Evolutionary conservation across 2,329 filamentous ascomycete genomes (phyloP), one percentile per base, ranked within the genome.

Genomic region (Cladophialophora chaetospira): DNA sequence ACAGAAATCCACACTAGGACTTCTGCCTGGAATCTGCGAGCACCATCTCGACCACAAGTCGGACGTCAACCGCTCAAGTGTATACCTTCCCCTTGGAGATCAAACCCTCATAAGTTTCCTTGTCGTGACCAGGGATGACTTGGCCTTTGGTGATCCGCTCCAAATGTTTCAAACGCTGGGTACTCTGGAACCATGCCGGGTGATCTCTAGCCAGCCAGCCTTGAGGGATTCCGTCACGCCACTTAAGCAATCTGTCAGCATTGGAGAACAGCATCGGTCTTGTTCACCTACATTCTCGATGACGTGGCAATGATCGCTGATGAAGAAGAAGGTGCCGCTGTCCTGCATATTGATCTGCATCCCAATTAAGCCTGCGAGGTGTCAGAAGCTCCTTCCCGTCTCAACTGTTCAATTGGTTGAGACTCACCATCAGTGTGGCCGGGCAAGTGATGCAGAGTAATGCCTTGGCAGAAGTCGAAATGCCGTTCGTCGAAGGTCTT

Each of bases 271-370:
- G 10, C 17, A 48, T 13, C 19, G 13, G 23, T n/a, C 19, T 5
- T 25, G 10, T n/a, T 29, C 4, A 49, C 62, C 60, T 51, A 65
- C 62, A 51, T 65, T 65, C 46, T 65, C 63, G 21, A 64, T 65
- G 38, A 64, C 62, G 42, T 65, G 63, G 55, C 62, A 65, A 51
- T 65, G 63, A 43, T 65, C 63, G 31, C 56, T 63, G 26, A 64
- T 65, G 42, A 64, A 65, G 35, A 65, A 48, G 51, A 58, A 65
- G 29, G 63, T 65, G 5, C 63, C 63, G 45, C 58, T 62, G n/a
- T 62, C 57, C 1, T 57, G 63, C 63, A 65, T 62, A 31, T 65
- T 65, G 57, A 65, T 63, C 55, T 65, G 63, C 63, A 65, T 65
- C 28, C 61, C 62, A 42, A 64, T 63, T 46, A 65, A 44, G 19